Conservation (phyloP, 1,284 basidiomycete species). For the Austroboletus novae-zelandiae region DNA sequence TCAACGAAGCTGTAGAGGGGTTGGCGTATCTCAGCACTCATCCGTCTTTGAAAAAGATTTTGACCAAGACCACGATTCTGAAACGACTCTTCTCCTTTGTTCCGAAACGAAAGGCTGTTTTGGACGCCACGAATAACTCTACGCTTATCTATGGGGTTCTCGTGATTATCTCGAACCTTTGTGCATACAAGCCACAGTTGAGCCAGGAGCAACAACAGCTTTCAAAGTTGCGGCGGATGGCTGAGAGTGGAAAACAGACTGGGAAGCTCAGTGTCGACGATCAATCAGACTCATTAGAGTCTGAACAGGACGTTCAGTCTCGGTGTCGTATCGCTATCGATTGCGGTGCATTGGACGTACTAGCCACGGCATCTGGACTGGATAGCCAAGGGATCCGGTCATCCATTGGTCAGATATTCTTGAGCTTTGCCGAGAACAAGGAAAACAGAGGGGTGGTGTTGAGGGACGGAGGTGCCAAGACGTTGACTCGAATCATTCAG, state of each 20-base stretch:
- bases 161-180: slow-evolving; percentile 73
- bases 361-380: slow-evolving; percentile 54
- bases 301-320: slow-evolving; percentile 59
- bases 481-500: slow-evolving; percentile 61
- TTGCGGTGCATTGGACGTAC: slow-evolving; percentile 61
- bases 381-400: slow-evolving; percentile 57
- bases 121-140: slow-evolving; percentile 35
- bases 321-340: slow-evolving; percentile 57
- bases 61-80: slow-evolving; percentile 63
- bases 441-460: slow-evolving; percentile 77
- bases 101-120: slow-evolving; percentile 44
- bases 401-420: slow-evolving; percentile 54
- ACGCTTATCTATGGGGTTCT: slow-evolving; percentile 75
- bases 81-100: slow-evolving; percentile 59
- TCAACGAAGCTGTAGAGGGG: slow-evolving; percentile 74
- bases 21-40: slow-evolving; percentile 77
- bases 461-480: slow-evolving; percentile 79
- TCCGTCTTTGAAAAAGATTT: slow-evolving; percentile 60
- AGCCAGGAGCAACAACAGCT: slow-evolving; percentile 81
- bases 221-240: slow-evolving; percentile 72
- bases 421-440: slow-evolving; percentile 76
- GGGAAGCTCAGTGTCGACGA: slow-evolving; percentile 19
- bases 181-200: slow-evolving; percentile 64
- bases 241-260: slow-evolving; percentile 44
- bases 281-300: slow-evolving; percentile 42